Conservation (phyloP, 1,139 yeast species). For the Kodamaea suecica region DNA sequence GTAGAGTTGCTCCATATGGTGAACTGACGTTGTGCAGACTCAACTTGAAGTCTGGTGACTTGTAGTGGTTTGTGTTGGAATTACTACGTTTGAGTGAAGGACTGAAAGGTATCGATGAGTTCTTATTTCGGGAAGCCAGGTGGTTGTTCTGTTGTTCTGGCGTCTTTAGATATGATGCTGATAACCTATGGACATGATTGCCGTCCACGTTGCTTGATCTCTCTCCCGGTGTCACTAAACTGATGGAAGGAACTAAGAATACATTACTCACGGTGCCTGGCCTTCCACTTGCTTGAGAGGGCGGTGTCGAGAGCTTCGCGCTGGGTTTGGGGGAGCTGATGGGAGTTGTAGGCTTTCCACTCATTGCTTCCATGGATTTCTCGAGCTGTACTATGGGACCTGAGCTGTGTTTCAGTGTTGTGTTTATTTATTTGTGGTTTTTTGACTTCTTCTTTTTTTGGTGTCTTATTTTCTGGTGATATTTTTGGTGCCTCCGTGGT, state of each 20-base stretch:
- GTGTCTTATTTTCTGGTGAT: too few relatives aligned
- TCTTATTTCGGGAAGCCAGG: constrained; percentile 5
- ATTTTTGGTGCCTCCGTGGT: too few relatives aligned
- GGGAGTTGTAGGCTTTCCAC: constrained; percentile 37
- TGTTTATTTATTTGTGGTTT: constrained; percentile 3
- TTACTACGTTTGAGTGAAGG: constrained; percentile 40
- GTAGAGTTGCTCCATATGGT: constrained; percentile 26
- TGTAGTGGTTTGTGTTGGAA: constrained; percentile 22
- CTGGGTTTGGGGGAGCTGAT: constrained; percentile 24
- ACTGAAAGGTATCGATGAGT: constrained; percentile 39
- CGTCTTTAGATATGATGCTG: constrained; percentile 27
- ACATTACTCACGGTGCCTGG: too few relatives aligned
- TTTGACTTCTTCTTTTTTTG: too few relatives aligned
- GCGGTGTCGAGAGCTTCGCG: constrained; percentile 29
- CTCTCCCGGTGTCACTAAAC: constrained; percentile 1
- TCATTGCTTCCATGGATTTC: too few relatives aligned
- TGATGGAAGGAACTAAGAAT: neutral
- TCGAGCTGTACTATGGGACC: too few relatives aligned
- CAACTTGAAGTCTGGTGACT: constrained; percentile 34
- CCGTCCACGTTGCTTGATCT: too few relatives aligned
- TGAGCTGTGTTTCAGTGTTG: too few relatives aligned
- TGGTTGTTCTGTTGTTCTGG: constrained; percentile 35
- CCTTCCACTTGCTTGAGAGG: too few relatives aligned
- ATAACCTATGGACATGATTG: constrained; percentile 15
- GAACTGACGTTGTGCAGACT: constrained; percentile 26